Conservation (phyloP, 2,329 filamentous ascomycete species). For the Epichloe festucae region DNA sequence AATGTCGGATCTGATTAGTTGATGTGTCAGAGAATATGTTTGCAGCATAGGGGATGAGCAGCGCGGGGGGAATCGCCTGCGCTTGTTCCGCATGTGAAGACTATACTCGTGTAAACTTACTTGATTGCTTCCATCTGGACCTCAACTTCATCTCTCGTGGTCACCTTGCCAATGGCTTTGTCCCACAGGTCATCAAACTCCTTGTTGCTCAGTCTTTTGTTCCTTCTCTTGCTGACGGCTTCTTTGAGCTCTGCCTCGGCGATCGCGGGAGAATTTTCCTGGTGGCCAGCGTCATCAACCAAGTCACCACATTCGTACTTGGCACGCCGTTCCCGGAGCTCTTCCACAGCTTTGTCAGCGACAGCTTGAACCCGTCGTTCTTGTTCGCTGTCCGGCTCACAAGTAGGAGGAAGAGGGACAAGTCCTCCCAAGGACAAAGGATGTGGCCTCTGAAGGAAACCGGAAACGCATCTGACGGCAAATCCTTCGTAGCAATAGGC, state of each 20-base stretch:
- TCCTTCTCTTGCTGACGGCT: slow-evolving; percentile 60
- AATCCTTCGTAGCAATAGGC: slow-evolving; percentile 77
- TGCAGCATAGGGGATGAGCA: not conserved
- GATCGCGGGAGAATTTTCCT: slow-evolving; percentile 43
- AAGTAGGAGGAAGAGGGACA: slow-evolving; percentile 76
- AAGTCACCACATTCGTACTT: slow-evolving; percentile 81
- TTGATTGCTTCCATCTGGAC: slow-evolving; percentile 25
- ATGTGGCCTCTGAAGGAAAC: slow-evolving; percentile 76
- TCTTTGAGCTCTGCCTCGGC: slow-evolving; percentile 66
- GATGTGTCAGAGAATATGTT: slow-evolving; percentile 36
- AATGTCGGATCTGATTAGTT: slow-evolving; percentile 80
- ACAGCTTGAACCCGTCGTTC: slow-evolving; percentile 76
- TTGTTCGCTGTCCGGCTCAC: slow-evolving; percentile 90
- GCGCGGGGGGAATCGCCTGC: not conserved
- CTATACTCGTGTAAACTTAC: slow-evolving; percentile 34
- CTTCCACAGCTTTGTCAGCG: slow-evolving; percentile 75
- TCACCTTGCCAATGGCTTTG: slow-evolving; percentile 60
- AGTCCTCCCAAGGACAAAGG: slow-evolving; percentile 71
- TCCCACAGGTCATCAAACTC: slow-evolving; percentile 88
- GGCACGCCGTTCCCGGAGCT: slow-evolving; percentile 72
- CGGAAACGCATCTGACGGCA: slow-evolving; percentile 66
- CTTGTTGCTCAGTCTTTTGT: slow-evolving; percentile 68
- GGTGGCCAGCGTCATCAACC: slow-evolving; percentile 45
- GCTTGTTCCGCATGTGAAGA: not conserved
- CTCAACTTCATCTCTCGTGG: slow-evolving; percentile 47